Evolutionary conservation across 129 eudicot genomes (phyloP), one percentile per base, ranked within the genome.

Genomic region (Flaveria bidentis): DNA sequence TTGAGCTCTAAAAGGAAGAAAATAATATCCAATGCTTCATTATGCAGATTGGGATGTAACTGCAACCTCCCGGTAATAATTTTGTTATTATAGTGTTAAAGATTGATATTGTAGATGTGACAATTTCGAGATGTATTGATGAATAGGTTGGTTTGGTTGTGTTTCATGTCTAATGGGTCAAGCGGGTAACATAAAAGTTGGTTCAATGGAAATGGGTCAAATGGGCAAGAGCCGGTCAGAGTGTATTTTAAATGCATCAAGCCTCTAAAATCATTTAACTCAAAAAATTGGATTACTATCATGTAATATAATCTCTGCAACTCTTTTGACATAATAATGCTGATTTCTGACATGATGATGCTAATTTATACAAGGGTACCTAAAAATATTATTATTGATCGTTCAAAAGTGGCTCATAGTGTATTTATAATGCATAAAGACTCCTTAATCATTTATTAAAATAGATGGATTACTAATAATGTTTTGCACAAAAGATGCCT

Each of bases 41-140:
- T 94, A 75, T 88, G 93, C 93, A 87, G 84, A 87, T 83, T 94
- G 13, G 98, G 98, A 47, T 85, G 96, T 68, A 85, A 78, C 42
- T 73, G 85, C 73, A 86, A 88, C 66, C 82, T 94, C 60, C 86
- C 88, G 90, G 98, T 94, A 90, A 63, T 13, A 16, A 70, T 17
- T 63, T 18, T 68, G 64, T 23, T 67, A 23, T 30, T 23, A 17
- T 47, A 4, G 53, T 3, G 11, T n/a, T 33, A 52, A 15, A 20
- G n/a, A 18, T 53, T 56, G 33, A 49, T 46, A 15, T 23, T 3
- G 30, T 30, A 50, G 30, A 51, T 23, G 56, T 8, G 57, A 10
- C 10, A 72, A 28, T 33, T 1, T 53, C 26, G 5, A 55, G 30
- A 14, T 51, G 57, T 33, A 52, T 51, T 33, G 6, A 17, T 51